Evolutionary conservation across 805 yeast species (phyloP).

Genomic region (Pachysolen tannophilus): DNA sequence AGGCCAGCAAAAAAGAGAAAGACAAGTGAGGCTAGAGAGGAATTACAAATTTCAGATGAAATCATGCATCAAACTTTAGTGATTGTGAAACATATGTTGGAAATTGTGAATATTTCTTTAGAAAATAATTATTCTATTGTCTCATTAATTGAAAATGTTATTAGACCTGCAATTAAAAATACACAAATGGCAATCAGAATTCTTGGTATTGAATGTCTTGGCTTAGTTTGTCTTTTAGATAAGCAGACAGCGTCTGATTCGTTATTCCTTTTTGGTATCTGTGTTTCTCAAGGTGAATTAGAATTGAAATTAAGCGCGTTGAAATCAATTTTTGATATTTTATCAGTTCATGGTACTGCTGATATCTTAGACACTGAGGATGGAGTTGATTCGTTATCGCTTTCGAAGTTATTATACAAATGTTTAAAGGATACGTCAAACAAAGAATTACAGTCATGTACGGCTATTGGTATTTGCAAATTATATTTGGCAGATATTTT

Average conservation of each 20-base stretch:
- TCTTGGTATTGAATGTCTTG: constrained; percentile 68
- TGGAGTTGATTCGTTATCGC: constrained; percentile 49
- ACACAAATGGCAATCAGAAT: constrained; percentile 46
- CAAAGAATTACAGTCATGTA: constrained; percentile 65
- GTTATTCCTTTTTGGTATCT: constrained; percentile 57
- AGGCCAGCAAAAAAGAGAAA: constrained; percentile 24
- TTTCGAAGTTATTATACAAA: constrained; percentile 64
- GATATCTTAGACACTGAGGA: constrained; percentile 42
- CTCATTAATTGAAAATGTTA: constrained; percentile 66
- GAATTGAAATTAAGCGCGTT: constrained; percentile 54
- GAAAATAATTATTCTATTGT: constrained; percentile 57
- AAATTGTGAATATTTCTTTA: constrained; percentile 55
- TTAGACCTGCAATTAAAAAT: constrained; percentile 69
- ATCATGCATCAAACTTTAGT: constrained; percentile 55
- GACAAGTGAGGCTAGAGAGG: constrained; percentile 32
- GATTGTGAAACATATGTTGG: constrained; percentile 63
- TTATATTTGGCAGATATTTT: constrained; percentile 70
- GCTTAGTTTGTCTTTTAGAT: constrained; percentile 72
- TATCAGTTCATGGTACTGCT: constrained; percentile 67
- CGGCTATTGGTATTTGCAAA: constrained; percentile 85
- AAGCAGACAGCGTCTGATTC: constrained; percentile 56
- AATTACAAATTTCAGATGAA: constrained; percentile 34
- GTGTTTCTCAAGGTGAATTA: constrained; percentile 60
- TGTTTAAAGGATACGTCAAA: constrained; percentile 47
- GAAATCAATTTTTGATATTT: constrained; percentile 67